These are phyloP conservation scores for Lepiota brunneoincarnata DNA, from an alignment of 768 basidiomycete species.

Conservation along the genomic window DNA sequence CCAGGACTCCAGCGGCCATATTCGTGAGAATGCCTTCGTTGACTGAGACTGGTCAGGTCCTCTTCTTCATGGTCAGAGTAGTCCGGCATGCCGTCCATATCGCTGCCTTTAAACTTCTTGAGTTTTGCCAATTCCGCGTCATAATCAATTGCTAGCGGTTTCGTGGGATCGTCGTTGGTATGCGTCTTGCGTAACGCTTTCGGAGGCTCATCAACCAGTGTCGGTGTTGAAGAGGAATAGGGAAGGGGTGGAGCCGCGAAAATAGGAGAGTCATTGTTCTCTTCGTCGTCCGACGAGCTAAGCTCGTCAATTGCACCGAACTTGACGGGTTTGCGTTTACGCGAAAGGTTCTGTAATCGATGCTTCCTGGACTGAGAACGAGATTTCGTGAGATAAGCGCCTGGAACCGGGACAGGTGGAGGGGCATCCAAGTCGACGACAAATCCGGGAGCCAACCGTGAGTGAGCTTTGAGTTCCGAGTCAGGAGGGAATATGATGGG, in stretches of 20 bases:
- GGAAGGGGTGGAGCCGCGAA: conserved; percentile 12
- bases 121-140: conserved; percentile 42
- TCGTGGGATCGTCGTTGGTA: conserved; percentile 6
- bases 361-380: conserved; percentile 15
- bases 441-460: not conserved
- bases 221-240: conserved; percentile 25
- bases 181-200: conserved; percentile 1
- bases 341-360: conserved; percentile 5
- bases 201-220: conserved; percentile 23
- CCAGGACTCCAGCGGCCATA: conserved; percentile 44
- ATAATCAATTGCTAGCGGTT: conserved; percentile 26
- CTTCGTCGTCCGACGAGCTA: conserved; percentile 15
- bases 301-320: conserved; percentile 24
- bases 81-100: conserved; percentile 17
- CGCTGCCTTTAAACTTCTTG: conserved; percentile 21
- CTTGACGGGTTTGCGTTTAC: conserved; percentile 29
- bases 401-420: not conserved
- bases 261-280: conserved; percentile 11
- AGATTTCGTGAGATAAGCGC: conserved; percentile 23
- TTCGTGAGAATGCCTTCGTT: conserved; percentile 4
- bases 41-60: conserved; percentile 3
- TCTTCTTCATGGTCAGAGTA: conserved; percentile 48
- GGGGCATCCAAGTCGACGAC: not conserved
- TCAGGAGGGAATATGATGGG: conserved; percentile 14
- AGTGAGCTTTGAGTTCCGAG: conserved; percentile 5